Evolutionary conservation across 148 eudicot species (phyloP), one percentile per base, ranked within the genome.

Genomic region (Chenopodium album): DNA sequence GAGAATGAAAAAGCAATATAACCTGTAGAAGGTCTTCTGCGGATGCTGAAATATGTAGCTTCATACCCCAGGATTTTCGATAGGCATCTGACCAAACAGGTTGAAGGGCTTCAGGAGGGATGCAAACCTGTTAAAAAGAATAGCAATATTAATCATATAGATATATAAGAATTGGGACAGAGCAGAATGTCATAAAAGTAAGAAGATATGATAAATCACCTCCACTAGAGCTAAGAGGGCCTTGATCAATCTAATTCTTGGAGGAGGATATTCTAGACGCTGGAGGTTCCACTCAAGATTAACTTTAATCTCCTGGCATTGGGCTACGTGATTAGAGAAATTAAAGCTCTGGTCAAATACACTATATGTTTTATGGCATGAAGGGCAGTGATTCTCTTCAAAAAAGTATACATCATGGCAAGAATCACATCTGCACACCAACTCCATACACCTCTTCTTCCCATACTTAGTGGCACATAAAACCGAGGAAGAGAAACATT

Each of bases 21-120:
- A 92, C 98, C 96, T 93, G 92, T 84, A 95, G 92, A 78, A 95
- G 86, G 20, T 89, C 96, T 77, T 89, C 92, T 20, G 92, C 88
- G 44, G 95, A 83, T 41, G 89, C 80, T 46, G 96, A 90, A 68
- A 28, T 79, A 64, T 86, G 85, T 81, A 95, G 87, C 87, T 89
- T 92, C 81, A 71, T 62, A 71, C 90, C 91, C 97, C 97, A 92
- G 37, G 91, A 90, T 82, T 84, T 87, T 77, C 98, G 83, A 78
- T 81, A 86, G 71, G 76, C 82, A 26, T 91, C 96, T 12, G 94
- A 90, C 97, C 97, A 95, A 84, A 81, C 48, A 79, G 92, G 84
- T 72, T 85, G 88, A 77, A 95, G 87, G 76, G 94, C 98, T 83
- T 93, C 96, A 44, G 84, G 41, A 31, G 96, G 97, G 80, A 95